phyloP scores from a whole-genome alignment of 257 asterid species.

The Schizonepeta tenuifolia region DNA sequence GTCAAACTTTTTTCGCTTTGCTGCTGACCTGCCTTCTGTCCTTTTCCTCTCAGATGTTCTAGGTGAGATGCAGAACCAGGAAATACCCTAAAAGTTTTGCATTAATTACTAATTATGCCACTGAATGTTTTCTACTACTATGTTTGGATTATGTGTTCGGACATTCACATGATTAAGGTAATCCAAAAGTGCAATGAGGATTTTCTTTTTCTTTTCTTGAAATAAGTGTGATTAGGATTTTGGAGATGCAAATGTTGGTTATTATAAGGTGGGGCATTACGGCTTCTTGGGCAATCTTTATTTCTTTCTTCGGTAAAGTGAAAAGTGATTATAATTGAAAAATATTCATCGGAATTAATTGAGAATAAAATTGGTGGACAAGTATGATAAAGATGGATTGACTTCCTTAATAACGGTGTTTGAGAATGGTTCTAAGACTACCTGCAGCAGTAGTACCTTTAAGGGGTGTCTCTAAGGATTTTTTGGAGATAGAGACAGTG shows the following conservation, averaged over 20 bases:
- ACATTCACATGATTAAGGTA: constrained; percentile 24
- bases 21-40: constrained; percentile 69
- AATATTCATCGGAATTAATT: background rate
- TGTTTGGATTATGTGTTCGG: constrained; percentile 7
- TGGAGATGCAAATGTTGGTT: background rate
- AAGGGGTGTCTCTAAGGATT: too few species aligned
- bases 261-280: background rate
- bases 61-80: background rate
- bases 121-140: constrained; percentile 12
- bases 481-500: too few species aligned
- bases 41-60: constrained; percentile 32
- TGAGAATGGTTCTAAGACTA: too few species aligned
- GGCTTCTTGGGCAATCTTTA: background rate
- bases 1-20: constrained; percentile 57
- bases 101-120: constrained; percentile 45
- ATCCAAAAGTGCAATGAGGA: constrained; percentile 1
- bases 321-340: background rate
- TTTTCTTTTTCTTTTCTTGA: too few species aligned
- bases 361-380: background rate
- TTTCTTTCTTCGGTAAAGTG: background rate
- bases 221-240: background rate
- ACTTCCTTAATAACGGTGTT: constrained; percentile 1
- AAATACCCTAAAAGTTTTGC: constrained; percentile 26
- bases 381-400: background rate
- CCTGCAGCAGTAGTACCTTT: too few species aligned